A percentile compares a stretch with the other conserved stretches of the same genome.
Evolutionary conservation across 2,329 filamentous ascomycete genomes (phyloP).

Genomic region (Aspergillus costaricaensis): DNA sequence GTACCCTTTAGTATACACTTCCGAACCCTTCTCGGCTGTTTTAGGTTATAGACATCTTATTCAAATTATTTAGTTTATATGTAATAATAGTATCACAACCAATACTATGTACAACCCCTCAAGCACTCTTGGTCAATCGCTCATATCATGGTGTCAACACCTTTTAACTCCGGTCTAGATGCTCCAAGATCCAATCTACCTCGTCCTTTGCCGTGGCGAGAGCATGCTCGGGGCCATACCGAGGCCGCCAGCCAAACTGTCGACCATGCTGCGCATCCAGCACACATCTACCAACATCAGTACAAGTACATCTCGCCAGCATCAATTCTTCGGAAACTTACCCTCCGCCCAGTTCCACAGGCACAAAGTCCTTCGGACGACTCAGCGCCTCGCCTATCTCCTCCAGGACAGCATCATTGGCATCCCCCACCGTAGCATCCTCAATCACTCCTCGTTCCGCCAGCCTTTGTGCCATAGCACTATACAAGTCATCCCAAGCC

Average conservation of each 20-base stretch:
- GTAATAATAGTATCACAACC: too few species aligned
- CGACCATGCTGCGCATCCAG: neutral
- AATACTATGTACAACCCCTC: too few species aligned
- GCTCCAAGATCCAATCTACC: neutral
- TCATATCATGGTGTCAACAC: too few species aligned
- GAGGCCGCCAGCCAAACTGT: neutral
- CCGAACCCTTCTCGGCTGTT: too few species aligned
- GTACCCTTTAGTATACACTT: too few species aligned
- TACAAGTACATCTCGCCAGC: too few species aligned
- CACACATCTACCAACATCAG: neutral
- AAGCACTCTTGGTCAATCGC: too few species aligned
- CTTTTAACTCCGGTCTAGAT: neutral
- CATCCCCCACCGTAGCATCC: slow-evolving; percentile 38
- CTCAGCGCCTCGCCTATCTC: slow-evolving; percentile 47
- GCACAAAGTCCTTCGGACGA: slow-evolving; percentile 39
- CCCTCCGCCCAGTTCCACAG: slow-evolving; percentile 47
- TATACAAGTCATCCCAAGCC: slow-evolving; percentile 55
- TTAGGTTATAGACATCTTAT: too few species aligned
- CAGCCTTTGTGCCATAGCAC: slow-evolving; percentile 47
- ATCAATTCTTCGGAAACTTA: slow-evolving; percentile 29
- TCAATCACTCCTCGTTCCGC: slow-evolving; percentile 44
- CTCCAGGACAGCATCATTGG: slow-evolving; percentile 39
- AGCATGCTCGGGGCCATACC: neutral
- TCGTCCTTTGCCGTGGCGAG: neutral
- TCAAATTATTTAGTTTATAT: too few species aligned